These are phyloP conservation scores for Gloeophyllum trabeum DNA, from an alignment of 768 basidiomycete species.

Conservation along the genomic window DNA sequence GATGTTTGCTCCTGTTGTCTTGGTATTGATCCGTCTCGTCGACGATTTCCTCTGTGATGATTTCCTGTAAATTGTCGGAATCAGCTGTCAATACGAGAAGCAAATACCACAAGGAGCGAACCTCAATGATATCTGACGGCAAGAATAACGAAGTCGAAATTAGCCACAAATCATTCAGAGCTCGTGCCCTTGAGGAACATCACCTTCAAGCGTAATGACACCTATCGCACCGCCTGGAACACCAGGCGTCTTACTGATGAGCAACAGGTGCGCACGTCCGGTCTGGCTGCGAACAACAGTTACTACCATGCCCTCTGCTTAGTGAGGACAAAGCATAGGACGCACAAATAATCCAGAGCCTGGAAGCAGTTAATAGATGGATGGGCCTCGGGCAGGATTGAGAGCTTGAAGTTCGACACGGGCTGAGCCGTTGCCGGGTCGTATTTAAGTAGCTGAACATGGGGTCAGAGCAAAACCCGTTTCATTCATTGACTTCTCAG, in stretches of 20 bases:
- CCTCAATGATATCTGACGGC: constrained; percentile 61
- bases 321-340: background rate
- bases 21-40: constrained; percentile 90
- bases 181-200: constrained; percentile 3
- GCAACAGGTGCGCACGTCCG: constrained; percentile 82
- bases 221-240: constrained; percentile 77
- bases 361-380: constrained; percentile 92
- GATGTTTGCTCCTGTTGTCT: constrained; percentile 73
- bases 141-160: background rate
- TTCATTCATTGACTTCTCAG: too few relatives aligned
- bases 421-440: constrained; percentile 74
- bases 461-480: too few relatives aligned
- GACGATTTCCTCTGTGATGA: constrained; percentile 91
- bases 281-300: constrained; percentile 60
- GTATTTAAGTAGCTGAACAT: constrained; percentile 82
- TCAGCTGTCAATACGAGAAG: constrained; percentile 3
- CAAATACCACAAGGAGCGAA: constrained; percentile 9
- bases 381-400: constrained; percentile 81
- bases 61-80: constrained; percentile 60
- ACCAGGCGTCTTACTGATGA: constrained; percentile 81
- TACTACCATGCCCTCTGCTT: background rate
- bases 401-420: constrained; percentile 65
- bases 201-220: constrained; percentile 82
- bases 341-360: constrained; percentile 85
- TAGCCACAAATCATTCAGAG: background rate